A percentile compares a stretch with the other conserved stretches of the same genome.
Conservation (phyloP, 805 yeast genomes). For the Teunomyces panamensis region DNA sequence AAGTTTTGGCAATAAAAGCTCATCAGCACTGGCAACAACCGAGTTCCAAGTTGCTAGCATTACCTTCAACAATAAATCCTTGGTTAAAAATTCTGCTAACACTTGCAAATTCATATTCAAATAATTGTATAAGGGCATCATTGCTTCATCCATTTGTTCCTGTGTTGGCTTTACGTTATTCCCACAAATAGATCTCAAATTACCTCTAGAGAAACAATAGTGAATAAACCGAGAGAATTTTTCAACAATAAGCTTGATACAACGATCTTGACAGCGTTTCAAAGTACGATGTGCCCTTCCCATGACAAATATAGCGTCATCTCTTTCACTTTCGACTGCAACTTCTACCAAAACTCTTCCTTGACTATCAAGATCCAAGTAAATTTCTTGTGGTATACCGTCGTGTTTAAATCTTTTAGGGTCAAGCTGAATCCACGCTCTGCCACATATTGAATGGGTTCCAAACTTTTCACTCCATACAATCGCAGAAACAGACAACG, state of each 20-base stretch:
- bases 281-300: conserved; percentile 72
- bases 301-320: conserved; percentile 77
- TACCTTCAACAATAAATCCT: conserved; percentile 55
- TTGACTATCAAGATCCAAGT: conserved; percentile 59
- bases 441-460: conserved; percentile 64
- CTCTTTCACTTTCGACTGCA: conserved; percentile 74
- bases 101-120: conserved; percentile 65
- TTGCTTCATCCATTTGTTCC: conserved; percentile 56
- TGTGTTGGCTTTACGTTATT: conserved; percentile 37
- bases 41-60: conserved; percentile 82
- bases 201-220: conserved; percentile 53
- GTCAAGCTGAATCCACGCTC: conserved; percentile 57
- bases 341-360: conserved; percentile 68
- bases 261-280: conserved; percentile 60
- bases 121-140: conserved; percentile 72
- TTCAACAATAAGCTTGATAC: conserved; percentile 66
- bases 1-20: conserved; percentile 69
- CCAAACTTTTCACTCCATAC: conserved; percentile 67
- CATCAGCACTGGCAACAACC: conserved; percentile 66
- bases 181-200: conserved; percentile 57
- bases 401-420: conserved; percentile 62
- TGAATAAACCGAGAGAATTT: conserved; percentile 66
- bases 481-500: conserved; percentile 52
- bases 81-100: conserved; percentile 56
- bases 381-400: conserved; percentile 61